Evolutionary conservation across 73 alveolate genomes (phyloP).

Genomic region (Paramecium caudatum): DNA sequence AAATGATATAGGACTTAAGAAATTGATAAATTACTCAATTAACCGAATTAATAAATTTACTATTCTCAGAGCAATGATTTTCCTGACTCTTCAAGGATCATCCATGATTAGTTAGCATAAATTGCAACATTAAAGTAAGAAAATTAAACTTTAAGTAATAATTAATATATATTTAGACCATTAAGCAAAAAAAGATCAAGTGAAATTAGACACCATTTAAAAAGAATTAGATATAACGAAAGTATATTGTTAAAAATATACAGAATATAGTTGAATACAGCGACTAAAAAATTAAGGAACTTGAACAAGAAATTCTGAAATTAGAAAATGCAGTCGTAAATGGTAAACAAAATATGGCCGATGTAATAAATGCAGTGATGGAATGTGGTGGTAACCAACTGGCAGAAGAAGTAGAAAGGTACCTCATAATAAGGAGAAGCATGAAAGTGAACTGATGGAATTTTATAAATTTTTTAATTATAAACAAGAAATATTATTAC

Average conservation of each 20-base stretch:
- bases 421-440: neutral
- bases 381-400: slow-evolving; percentile 35
- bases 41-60: no score
- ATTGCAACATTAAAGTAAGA: neutral
- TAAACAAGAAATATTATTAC: slow-evolving; percentile 1
- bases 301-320: neutral
- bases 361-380: slow-evolving; percentile 32
- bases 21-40: neutral
- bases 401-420: slow-evolving; percentile 41
- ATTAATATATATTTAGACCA: neutral
- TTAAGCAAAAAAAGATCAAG: neutral
- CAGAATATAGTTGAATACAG: slow-evolving; percentile 31
- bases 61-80: no score
- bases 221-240: neutral
- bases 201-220: neutral
- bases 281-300: neutral
- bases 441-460: neutral
- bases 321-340: slow-evolving; percentile 32
- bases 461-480: neutral
- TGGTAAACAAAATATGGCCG: slow-evolving; percentile 47
- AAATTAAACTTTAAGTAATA: slow-evolving; percentile 26
- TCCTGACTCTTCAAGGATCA: neutral
- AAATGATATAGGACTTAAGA: neutral
- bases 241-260: slow-evolving; percentile 9
- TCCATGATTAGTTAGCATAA: neutral